Evolutionary conservation across 345 rosid species (phyloP).

Genomic region (Camelina sativa): DNA sequence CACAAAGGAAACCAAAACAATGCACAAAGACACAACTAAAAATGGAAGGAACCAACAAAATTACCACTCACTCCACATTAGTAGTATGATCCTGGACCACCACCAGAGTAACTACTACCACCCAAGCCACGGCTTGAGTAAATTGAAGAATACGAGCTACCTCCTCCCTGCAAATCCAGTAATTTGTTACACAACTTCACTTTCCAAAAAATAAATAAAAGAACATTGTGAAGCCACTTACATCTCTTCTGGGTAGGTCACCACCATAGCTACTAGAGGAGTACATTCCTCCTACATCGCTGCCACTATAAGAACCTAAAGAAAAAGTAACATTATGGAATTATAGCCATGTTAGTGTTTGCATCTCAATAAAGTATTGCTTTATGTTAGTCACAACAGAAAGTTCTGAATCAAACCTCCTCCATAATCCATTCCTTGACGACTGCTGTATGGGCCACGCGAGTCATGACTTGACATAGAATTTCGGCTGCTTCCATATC

Average conservation of each 20-base stretch:
- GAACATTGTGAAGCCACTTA: conserved; percentile 43
- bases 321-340: conserved; percentile 22
- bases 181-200: conserved; percentile 2
- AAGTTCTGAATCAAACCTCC: conserved; percentile 54
- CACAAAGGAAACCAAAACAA: conserved; percentile 18
- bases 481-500: conserved; percentile 84
- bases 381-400: conserved; percentile 27
- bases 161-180: conserved; percentile 65
- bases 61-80: conserved; percentile 57
- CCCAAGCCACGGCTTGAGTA: conserved; percentile 86
- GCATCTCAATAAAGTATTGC: conserved; percentile 8
- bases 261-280: conserved; percentile 59
- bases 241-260: conserved; percentile 79
- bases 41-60: conserved; percentile 10
- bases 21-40: conserved; percentile 9
- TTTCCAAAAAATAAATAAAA: neutral
- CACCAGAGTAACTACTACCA: conserved; percentile 77
- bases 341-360: conserved; percentile 9
- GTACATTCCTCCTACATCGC: conserved; percentile 81
- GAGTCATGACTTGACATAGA: conserved; percentile 77
- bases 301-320: conserved; percentile 79
- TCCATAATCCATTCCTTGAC: conserved; percentile 83
- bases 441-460: conserved; percentile 76
- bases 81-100: conserved; percentile 93
- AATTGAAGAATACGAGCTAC: conserved; percentile 84